Evolutionary conservation across 2,329 filamentous ascomycete species (phyloP).

Genomic region (Ceratocystis cacaofunesta): DNA sequence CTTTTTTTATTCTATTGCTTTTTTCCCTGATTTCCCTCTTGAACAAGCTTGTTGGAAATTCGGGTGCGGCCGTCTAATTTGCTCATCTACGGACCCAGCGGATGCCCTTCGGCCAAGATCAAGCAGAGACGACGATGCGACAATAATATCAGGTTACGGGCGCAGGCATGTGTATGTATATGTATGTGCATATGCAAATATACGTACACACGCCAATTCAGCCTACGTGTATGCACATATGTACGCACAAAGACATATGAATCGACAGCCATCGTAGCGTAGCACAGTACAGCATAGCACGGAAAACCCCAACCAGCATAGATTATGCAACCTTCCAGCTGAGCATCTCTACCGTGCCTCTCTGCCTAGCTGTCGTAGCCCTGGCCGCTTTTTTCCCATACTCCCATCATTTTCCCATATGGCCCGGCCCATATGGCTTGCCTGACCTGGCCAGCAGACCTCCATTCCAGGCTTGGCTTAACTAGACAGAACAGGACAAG

Average conservation of each 20-base stretch:
- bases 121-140: neutral
- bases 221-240: neutral
- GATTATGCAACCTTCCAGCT: neutral
- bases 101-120: neutral
- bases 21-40: neutral
- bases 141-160: neutral
- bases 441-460: neutral
- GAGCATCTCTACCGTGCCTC: neutral
- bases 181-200: neutral
- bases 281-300: neutral
- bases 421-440: neutral
- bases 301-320: neutral
- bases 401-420: neutral
- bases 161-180: neutral
- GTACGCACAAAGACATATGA: neutral
- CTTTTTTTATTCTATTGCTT: neutral
- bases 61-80: neutral
- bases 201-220: neutral
- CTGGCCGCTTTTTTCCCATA: neutral
- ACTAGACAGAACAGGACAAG: too few species aligned
- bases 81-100: neutral
- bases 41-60: neutral
- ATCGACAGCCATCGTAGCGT: neutral
- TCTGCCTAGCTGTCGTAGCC: neutral
- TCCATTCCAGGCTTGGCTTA: too few species aligned